Conservation (phyloP, 2,329 filamentous ascomycete species). For the Podosphaera xanthii region DNA sequence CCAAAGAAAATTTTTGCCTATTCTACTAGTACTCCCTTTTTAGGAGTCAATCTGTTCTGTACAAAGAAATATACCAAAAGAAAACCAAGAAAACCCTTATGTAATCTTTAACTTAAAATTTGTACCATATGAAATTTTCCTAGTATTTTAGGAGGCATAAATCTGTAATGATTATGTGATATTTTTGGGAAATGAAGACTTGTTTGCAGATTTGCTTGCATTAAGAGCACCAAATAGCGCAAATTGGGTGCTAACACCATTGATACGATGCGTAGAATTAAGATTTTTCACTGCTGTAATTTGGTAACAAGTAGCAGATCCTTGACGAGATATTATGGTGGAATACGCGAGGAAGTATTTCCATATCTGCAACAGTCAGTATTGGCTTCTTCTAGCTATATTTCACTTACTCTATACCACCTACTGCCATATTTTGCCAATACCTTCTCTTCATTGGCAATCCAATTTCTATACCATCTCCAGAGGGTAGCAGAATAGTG, state of each 20-base stretch:
- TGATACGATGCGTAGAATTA: conserved; percentile 57
- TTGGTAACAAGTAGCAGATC: conserved; percentile 55
- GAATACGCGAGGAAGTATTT: conserved; percentile 61
- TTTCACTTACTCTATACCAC: conserved; percentile 67
- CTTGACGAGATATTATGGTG: conserved; percentile 55
- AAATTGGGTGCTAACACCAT: conserved; percentile 45
- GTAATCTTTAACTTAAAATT: too few relatives aligned
- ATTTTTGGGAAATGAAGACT: conserved; percentile 9
- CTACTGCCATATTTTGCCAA: conserved; percentile 82
- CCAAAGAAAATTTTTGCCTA: too few relatives aligned
- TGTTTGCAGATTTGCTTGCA: conserved; percentile 11
- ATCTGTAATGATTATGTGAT: too few relatives aligned
- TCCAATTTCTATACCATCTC: conserved; percentile 98
- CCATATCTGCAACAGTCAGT: conserved; percentile 38
- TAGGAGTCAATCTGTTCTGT: too few relatives aligned
- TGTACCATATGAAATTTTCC: too few relatives aligned
- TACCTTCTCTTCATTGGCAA: conserved; percentile 80
- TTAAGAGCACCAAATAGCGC: conserved; percentile 37
- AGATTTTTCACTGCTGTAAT: conserved; percentile 63
- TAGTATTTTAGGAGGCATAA: too few relatives aligned
- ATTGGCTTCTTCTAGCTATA: background rate
- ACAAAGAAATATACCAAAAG: too few relatives aligned
- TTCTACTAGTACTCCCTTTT: too few relatives aligned
- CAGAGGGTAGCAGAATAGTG: conserved; percentile 94
- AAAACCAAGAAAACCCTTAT: too few relatives aligned